Conservation (phyloP, 1,284 basidiomycete genomes). For the Thelephora terrestris region DNA sequence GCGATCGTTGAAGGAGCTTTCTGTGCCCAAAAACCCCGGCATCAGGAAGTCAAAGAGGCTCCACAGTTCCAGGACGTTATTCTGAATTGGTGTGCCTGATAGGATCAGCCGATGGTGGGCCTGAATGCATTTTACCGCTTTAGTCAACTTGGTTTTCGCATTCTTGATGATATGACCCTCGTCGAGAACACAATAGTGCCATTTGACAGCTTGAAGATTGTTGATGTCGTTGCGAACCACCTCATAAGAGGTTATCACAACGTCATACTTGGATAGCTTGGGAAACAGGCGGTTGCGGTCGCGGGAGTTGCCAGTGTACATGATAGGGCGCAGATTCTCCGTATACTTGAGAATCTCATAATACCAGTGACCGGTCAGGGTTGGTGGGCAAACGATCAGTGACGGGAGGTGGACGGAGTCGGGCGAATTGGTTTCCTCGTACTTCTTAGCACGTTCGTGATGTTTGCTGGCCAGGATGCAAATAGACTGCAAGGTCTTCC, state of each 20-base stretch:
- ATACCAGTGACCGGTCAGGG: constrained; percentile 96
- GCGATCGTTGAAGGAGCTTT: constrained; percentile 90
- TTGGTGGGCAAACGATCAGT: constrained; percentile 94
- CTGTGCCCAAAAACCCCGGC: constrained; percentile 97
- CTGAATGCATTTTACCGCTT: constrained; percentile 87
- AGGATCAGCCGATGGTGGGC: constrained; percentile 92
- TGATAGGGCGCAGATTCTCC: constrained; percentile 74
- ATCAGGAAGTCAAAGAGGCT: constrained; percentile 99
- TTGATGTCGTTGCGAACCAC: constrained; percentile 92
- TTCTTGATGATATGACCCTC: constrained; percentile 99
- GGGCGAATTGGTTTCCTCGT: constrained; percentile 59
- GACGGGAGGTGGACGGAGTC: constrained; percentile 88
- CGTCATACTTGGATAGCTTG: constrained; percentile 67
- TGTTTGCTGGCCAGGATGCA: constrained; percentile 96
- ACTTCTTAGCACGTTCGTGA: constrained; percentile 70
- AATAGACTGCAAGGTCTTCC: constrained; percentile 97
- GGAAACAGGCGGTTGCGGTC: constrained; percentile 70
- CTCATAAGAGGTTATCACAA: constrained; percentile 96
- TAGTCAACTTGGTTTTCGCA: constrained; percentile 94
- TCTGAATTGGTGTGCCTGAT: constrained; percentile 98
- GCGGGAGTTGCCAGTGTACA: constrained; percentile 86
- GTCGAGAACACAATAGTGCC: constrained; percentile 96
- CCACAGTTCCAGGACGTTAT: constrained; percentile 98
- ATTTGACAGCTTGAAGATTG: constrained; percentile 66
- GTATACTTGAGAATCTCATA: constrained; percentile 95